These are phyloP conservation scores for Picochlorum sp. DNA, from an alignment of 139 green algal species.

Conservation along the genomic window DNA sequence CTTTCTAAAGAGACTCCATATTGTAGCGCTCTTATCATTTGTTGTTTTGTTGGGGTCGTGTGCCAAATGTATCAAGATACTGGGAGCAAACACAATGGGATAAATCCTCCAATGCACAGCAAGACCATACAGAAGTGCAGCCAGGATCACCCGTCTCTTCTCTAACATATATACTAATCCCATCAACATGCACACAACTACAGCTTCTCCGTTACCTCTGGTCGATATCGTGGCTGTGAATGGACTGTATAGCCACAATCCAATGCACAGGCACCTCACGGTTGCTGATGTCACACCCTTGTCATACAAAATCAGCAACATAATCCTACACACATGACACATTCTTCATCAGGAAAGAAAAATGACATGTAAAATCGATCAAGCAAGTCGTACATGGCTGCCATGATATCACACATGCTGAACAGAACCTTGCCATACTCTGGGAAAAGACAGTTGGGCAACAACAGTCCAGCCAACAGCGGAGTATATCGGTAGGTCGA, in stretches of 20 bases:
- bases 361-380: neutral
- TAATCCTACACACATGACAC: slow-evolving; percentile 20
- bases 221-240: slow-evolving; percentile 88
- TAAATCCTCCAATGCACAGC: slow-evolving; percentile 88
- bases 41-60: neutral
- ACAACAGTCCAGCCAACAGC: slow-evolving; percentile 70
- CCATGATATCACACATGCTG: slow-evolving; percentile 52
- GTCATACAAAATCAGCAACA: slow-evolving; percentile 28
- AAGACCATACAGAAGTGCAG: slow-evolving; percentile 65
- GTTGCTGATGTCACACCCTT: neutral
- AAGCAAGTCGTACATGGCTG: slow-evolving; percentile 14
- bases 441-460: slow-evolving; percentile 69
- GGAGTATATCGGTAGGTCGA: slow-evolving; percentile 79
- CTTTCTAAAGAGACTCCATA: neutral
- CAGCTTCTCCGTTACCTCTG: slow-evolving; percentile 74
- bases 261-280: slow-evolving; percentile 7
- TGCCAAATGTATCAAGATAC: slow-evolving; percentile 50
- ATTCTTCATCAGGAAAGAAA: neutral
- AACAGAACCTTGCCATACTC: slow-evolving; percentile 88
- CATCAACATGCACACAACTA: slow-evolving; percentile 71
- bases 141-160: slow-evolving; percentile 5
- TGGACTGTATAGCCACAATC: slow-evolving; percentile 90
- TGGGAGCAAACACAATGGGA: slow-evolving; percentile 80
- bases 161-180: slow-evolving; percentile 43
- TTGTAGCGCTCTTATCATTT: too few relatives aligned